Percentiles rank a stretch among this genome's conserved stretches.
These are phyloP conservation scores for Endogone sp. DNA, from an alignment of 192 early-diverging fungal species.

Conservation along the genomic window DNA sequence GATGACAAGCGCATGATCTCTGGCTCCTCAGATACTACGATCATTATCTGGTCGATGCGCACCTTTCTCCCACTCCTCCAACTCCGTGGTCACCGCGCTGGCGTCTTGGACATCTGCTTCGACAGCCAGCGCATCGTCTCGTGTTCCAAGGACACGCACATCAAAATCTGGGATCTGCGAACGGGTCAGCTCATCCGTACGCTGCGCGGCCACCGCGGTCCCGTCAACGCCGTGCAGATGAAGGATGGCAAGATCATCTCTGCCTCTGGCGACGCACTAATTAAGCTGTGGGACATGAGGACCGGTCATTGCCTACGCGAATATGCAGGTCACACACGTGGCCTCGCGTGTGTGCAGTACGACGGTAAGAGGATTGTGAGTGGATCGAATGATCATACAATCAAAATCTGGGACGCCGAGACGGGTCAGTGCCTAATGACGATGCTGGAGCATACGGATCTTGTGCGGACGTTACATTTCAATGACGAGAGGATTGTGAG, in stretches of 20 bases:
- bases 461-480: slow-evolving; percentile 86
- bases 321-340: slow-evolving; percentile 72
- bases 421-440: slow-evolving; percentile 61
- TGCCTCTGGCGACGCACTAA: slow-evolving; percentile 79
- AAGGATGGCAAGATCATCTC: slow-evolving; percentile 61
- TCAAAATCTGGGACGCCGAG: slow-evolving; percentile 72
- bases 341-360: slow-evolving; percentile 88
- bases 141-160: slow-evolving; percentile 92
- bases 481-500: slow-evolving; percentile 78
- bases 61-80: slow-evolving; percentile 34
- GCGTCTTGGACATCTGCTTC: slow-evolving; percentile 89
- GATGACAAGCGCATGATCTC: slow-evolving; percentile 74
- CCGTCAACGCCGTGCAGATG: slow-evolving; percentile 95
- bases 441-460: slow-evolving; percentile 61
- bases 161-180: slow-evolving; percentile 82
- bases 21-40: slow-evolving; percentile 84
- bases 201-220: slow-evolving; percentile 84
- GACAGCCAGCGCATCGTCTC: slow-evolving; percentile 71
- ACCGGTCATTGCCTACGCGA: slow-evolving; percentile 63
- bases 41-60: slow-evolving; percentile 85
- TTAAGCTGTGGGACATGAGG: slow-evolving; percentile 78
- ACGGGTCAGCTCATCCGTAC: slow-evolving; percentile 61
- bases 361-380: slow-evolving; percentile 81
- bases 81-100: slow-evolving; percentile 73
- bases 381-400: slow-evolving; percentile 78